A percentile compares a stretch with the other conserved stretches of the same genome.
phyloP scores from a whole-genome alignment of 2,329 filamentous ascomycete species.

The Nannizzia gypsea region DNA sequence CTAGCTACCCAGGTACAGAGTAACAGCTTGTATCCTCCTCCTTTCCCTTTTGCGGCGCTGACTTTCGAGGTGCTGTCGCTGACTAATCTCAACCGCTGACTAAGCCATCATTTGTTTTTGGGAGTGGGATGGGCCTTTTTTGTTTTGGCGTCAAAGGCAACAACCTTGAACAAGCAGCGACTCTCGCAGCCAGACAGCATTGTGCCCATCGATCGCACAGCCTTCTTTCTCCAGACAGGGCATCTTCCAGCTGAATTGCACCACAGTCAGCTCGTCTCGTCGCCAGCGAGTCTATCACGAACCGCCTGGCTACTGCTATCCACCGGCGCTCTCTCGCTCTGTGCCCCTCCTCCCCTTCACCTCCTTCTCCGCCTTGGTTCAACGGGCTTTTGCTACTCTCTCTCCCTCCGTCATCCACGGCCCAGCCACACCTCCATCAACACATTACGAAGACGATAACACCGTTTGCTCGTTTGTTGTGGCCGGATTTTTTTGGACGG shows the following conservation, averaged over 20 bases:
- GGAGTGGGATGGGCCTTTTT: not conserved
- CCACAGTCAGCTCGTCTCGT: not conserved
- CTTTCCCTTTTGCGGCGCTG: too few relatives aligned
- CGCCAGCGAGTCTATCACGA: not conserved
- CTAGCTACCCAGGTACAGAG: too few relatives aligned
- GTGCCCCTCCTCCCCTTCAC: not conserved
- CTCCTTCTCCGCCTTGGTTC: not conserved
- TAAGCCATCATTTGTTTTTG: not conserved
- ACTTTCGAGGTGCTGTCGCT: not conserved
- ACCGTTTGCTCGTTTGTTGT: not conserved
- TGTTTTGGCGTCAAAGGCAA: not conserved
- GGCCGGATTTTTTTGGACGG: not conserved
- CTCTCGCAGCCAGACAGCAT: not conserved
- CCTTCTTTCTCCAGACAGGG: not conserved
- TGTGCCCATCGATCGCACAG: not conserved
- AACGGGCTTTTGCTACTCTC: not conserved
- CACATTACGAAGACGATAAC: not conserved
- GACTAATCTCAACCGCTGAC: not conserved
- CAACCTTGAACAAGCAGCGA: not conserved
- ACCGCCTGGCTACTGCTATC: not conserved
- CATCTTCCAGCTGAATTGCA: not conserved
- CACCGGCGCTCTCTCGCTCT: not conserved
- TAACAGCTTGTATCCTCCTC: too few relatives aligned
- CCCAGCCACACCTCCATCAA: not conserved
- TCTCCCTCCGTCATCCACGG: not conserved